Conservation (phyloP, 192 early-diverging fungal genomes). For the Podila clonocystis region DNA sequence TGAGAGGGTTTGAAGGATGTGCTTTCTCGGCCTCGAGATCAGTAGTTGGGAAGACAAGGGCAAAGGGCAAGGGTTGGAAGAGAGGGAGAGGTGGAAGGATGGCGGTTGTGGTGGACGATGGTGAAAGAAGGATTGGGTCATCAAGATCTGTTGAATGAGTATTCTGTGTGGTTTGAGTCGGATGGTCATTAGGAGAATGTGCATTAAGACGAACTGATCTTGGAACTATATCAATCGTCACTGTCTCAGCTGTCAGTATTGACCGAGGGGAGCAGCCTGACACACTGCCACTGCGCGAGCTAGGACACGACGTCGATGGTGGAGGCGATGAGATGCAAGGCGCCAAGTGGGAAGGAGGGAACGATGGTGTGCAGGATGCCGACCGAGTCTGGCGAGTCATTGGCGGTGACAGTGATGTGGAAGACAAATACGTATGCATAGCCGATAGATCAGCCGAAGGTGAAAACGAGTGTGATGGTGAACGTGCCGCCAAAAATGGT, state of each 20-base stretch:
- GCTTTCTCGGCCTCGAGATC: background rate
- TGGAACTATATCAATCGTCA: too few species aligned
- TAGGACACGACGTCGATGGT: background rate
- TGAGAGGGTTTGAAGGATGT: too few species aligned
- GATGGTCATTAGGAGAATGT: too few species aligned
- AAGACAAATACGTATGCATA: background rate
- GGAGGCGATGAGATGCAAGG: background rate
- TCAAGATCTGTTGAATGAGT: too few species aligned
- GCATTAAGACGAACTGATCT: too few species aligned
- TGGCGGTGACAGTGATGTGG: background rate
- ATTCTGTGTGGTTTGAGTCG: too few species aligned
- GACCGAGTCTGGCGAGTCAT: background rate
- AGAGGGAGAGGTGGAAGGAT: slow-evolving; percentile 3
- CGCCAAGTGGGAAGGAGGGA: background rate
- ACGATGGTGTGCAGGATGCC: background rate
- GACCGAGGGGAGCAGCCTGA: too few species aligned
- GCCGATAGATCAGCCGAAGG: background rate
- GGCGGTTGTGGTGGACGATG: background rate
- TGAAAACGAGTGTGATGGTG: background rate
- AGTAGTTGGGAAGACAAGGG: background rate
- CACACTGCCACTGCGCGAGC: background rate
- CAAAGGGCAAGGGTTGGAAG: background rate
- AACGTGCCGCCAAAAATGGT: background rate
- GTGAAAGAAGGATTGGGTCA: too few species aligned
- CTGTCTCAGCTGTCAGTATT: too few species aligned